Evolutionary conservation across 352 stramenopile species (phyloP).

Genomic region (Phytopythium litorale): DNA sequence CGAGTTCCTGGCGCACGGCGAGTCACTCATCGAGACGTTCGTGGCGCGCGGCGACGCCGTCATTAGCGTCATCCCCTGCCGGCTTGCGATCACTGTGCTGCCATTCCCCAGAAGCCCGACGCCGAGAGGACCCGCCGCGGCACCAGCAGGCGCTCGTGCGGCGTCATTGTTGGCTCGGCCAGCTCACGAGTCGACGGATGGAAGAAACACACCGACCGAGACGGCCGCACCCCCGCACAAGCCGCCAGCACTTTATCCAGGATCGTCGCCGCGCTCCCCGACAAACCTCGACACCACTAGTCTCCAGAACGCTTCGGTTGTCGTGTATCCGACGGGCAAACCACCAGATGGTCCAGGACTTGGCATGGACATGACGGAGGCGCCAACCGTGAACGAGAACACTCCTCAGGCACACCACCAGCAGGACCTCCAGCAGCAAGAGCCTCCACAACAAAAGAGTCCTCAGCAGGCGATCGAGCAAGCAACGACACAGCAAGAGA

Average conservation of each 20-base stretch:
- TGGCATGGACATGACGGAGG: background rate
- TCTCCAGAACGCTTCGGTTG: background rate
- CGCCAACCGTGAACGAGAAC: background rate
- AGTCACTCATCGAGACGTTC: constrained; percentile 21
- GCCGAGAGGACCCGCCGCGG: constrained; percentile 12
- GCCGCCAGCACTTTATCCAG: background rate
- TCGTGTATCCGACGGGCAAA: background rate
- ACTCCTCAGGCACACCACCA: background rate
- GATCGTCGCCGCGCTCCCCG: background rate
- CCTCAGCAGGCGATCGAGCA: background rate
- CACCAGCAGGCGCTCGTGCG: too few species aligned
- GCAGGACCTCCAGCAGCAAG: background rate
- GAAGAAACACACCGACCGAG: background rate
- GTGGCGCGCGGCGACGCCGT: constrained; percentile 20
- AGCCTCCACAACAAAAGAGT: background rate
- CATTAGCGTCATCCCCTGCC: constrained; percentile 36
- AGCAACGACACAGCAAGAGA: background rate
- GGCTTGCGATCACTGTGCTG: constrained; percentile 5
- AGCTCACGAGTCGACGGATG: background rate
- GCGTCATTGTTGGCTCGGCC: too few species aligned
- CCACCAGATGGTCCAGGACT: background rate
- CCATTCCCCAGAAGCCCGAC: background rate
- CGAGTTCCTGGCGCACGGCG: constrained; percentile 24
- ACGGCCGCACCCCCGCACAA: background rate
- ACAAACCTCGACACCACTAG: background rate